Evolutionary conservation across 495 filamentous ascomycete species (phyloP).

Genomic region (Chaetomium cochliodes): DNA sequence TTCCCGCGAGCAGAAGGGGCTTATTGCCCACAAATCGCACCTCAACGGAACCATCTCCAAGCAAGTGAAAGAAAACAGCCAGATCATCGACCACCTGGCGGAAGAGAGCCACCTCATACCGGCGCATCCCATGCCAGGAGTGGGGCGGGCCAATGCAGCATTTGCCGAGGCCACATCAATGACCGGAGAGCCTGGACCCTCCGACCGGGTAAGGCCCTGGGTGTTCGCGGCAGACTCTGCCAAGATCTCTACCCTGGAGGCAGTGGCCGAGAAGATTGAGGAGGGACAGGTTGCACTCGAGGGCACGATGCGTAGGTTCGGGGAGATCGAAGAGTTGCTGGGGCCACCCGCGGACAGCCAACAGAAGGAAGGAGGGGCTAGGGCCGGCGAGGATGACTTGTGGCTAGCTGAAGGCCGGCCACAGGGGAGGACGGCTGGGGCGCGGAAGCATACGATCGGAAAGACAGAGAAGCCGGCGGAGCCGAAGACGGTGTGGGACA

Average conservation of each 20-base stretch:
- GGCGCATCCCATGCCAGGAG: conserved; percentile 53
- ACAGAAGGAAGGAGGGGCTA: conserved; percentile 19
- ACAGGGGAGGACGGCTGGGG: conserved; percentile 21
- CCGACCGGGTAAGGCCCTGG: conserved; percentile 48
- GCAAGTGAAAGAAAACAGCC: conserved; percentile 58
- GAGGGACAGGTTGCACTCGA: conserved; percentile 48
- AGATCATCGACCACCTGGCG: conserved; percentile 57
- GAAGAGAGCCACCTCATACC: conserved; percentile 71
- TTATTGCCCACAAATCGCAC: conserved; percentile 65
- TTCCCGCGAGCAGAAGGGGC: conserved; percentile 59
- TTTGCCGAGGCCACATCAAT: conserved; percentile 28
- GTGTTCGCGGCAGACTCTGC: conserved; percentile 51
- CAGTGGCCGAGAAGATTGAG: conserved; percentile 49
- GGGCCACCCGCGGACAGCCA: conserved; percentile 20
- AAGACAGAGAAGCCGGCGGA: conserved; percentile 29
- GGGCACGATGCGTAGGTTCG: conserved; percentile 42
- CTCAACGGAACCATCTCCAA: conserved; percentile 56
- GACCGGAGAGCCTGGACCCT: conserved; percentile 36
- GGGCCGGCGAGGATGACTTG: conserved; percentile 34
- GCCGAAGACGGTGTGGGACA: conserved; percentile 42
- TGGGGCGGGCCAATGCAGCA: conserved; percentile 25
- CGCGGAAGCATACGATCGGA: conserved; percentile 33
- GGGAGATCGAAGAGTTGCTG: conserved; percentile 42
- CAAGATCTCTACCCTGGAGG: conserved; percentile 49
- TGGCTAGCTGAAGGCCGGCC: conserved; percentile 37